Evolutionary conservation across 2,329 filamentous ascomycete species (phyloP).

Genomic region (Ophiocordyceps camponoti-leonardi): DNA sequence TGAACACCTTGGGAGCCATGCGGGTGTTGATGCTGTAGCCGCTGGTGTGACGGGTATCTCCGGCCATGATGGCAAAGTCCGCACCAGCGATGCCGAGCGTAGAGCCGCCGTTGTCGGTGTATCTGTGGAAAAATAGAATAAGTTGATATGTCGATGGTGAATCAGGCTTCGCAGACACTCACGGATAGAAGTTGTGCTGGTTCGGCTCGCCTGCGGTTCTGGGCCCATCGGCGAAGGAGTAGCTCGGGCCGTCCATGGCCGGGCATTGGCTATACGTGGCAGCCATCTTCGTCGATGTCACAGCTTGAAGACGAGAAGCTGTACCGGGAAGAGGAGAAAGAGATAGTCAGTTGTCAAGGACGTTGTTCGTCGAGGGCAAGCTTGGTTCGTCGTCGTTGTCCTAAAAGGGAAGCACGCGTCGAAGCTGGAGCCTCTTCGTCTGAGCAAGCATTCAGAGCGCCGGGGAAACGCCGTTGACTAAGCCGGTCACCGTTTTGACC

Average conservation of each 20-base stretch:
- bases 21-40: conserved; percentile 99
- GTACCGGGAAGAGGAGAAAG: background rate
- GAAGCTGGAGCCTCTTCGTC: conserved; percentile 34
- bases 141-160: background rate
- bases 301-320: background rate
- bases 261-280: conserved; percentile 57
- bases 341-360: background rate
- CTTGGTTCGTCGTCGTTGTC: background rate
- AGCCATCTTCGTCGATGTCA: conserved; percentile 25
- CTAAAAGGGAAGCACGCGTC: conserved; percentile 19
- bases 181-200: conserved; percentile 89
- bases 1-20: conserved; percentile 90
- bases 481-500: conserved; percentile 6
- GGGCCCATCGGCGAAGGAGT: conserved; percentile 47
- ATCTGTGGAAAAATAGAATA: conserved; percentile 37
- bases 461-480: conserved; percentile 25
- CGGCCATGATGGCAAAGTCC: conserved; percentile 91
- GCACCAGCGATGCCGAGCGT: conserved; percentile 87
- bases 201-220: conserved; percentile 36
- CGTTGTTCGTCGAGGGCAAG: too few species aligned
- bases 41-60: conserved; percentile 87
- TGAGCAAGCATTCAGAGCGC: too few species aligned
- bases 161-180: conserved; percentile 15
- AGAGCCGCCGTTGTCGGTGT: conserved; percentile 95
- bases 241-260: conserved; percentile 50